phyloP scores from a whole-genome alignment of 306 rosid species.

The Pyrus pyrifolia region DNA sequence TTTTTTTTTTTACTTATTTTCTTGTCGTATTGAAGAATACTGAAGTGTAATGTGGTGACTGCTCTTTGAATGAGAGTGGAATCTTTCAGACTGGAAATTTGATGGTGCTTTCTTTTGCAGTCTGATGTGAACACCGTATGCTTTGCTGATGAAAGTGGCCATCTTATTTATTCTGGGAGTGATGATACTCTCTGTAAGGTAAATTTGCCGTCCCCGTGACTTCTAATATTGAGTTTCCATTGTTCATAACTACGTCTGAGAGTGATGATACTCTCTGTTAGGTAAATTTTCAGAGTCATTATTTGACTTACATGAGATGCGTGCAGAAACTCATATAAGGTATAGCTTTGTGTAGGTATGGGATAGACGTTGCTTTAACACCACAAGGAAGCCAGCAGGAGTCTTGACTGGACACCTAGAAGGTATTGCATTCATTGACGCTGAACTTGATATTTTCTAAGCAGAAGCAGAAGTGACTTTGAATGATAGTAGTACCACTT shows the following conservation, averaged over 20 bases:
- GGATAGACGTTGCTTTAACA: constrained; percentile 80
- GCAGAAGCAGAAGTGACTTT: no score
- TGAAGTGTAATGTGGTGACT: not conserved
- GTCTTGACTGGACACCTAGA: constrained; percentile 76
- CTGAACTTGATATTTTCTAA: no score
- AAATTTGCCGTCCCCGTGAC: not conserved
- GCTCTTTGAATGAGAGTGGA: not conserved
- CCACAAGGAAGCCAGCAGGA: constrained; percentile 69
- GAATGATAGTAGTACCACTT: no score
- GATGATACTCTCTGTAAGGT: constrained; percentile 92
- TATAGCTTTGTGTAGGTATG: constrained; percentile 57
- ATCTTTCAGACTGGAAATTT: not conserved
- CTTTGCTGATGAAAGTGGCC: constrained; percentile 87
- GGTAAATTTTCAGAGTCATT: constrained; percentile 36
- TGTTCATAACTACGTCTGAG: constrained; percentile 17
- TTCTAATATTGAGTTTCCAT: not conserved
- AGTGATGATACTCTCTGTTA: constrained; percentile 74
- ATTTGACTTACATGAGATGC: not conserved
- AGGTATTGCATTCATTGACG: constrained; percentile 76
- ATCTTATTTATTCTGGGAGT: constrained; percentile 90
- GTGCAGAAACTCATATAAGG: not conserved
- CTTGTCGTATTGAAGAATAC: not conserved
- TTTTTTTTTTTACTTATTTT: not conserved
- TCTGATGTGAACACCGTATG: constrained; percentile 93
- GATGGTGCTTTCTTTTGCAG: constrained; percentile 41